Base-by-base conservation (phyloP, 164 flowering plant genomes). In the Litsea cubeba region DNA sequence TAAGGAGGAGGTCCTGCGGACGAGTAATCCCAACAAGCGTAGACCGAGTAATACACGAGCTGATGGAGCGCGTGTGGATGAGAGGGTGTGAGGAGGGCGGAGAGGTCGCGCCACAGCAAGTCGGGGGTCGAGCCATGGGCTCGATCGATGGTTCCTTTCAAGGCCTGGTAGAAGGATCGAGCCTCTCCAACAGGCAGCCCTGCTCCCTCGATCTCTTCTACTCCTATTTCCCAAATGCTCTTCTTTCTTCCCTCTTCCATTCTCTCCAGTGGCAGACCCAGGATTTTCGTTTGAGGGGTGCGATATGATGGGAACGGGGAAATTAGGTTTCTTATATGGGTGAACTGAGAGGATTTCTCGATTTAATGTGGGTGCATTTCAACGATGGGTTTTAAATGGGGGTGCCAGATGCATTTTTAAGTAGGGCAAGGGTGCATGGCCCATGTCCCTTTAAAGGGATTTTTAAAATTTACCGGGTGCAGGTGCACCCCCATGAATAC, bases 21-120 rank as follows among this genome's bases (percentile, higher is more conserved):
- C 75, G 91, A 79, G 70, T 70, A 80, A 74, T 91, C 89, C 91
- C 91, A 92, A 24, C 79, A 5, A 28, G 84, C 74, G 76, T 93
- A 95, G 58, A 89, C 90, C 7, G 90, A 78, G 85, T 89, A 83
- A 81, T 91, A 95, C 18, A 95, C 35, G n/a, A 94, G 85, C 80
- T 85, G 96, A 65, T 95, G 98, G n/a, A 93, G 75, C 12, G 70
- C 64, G 74, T 89, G 91, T 0, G 99, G 97, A 60, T 91, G 88
- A 60, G 69, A 77, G 14, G 99, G 99, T 62, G 85, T 78, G n/a
- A 96, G 86, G 71, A 83, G 77, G 28, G 77, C 84, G 58, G 83
- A 79, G 67, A 92, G 62, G 66, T 80, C 80, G 11, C 84, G 76
- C 75, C 97, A 93, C 5, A 86, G 18, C 78, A 84, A 88, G 73